phyloP scores from a whole-genome alignment of 306 rosid genomes.

The Prosopis cineraria region DNA sequence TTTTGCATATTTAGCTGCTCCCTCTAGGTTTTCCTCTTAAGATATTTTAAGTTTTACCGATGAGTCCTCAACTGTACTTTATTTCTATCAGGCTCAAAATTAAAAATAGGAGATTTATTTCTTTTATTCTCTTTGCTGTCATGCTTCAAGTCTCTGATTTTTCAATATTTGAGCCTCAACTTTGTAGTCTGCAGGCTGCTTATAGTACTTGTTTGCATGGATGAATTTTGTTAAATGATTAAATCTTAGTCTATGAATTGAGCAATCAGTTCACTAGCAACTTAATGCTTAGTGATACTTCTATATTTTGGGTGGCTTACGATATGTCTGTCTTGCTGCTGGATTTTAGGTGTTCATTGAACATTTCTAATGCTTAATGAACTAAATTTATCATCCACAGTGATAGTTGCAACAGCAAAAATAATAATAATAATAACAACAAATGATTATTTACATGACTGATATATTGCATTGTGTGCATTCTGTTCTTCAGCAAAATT shows the following conservation, averaged over 20 bases:
- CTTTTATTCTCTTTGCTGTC: not conserved
- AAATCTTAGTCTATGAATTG: not conserved
- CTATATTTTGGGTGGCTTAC: not conserved
- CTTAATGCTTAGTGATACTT: not conserved
- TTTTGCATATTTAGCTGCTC: not conserved
- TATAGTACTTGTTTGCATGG: not conserved
- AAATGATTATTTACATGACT: not conserved
- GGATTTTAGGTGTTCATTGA: not conserved
- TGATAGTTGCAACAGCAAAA: not conserved
- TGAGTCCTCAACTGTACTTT: not conserved
- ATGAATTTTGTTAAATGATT: not conserved
- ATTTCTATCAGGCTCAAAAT: not conserved
- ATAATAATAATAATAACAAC: no score
- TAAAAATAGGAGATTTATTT: not conserved
- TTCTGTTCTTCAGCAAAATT: constrained; percentile 40
- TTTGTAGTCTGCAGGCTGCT: not conserved
- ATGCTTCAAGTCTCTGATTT: not conserved
- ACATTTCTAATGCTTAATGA: not conserved
- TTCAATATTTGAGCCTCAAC: not conserved
- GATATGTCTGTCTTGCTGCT: not conserved
- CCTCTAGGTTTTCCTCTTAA: not conserved
- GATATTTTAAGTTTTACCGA: not conserved
- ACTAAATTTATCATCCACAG: not conserved
- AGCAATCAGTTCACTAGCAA: not conserved
- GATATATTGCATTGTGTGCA: not conserved